Evolutionary conservation across 1,139 yeast genomes (phyloP).

Genomic region (Nematodospora anomalae): DNA sequence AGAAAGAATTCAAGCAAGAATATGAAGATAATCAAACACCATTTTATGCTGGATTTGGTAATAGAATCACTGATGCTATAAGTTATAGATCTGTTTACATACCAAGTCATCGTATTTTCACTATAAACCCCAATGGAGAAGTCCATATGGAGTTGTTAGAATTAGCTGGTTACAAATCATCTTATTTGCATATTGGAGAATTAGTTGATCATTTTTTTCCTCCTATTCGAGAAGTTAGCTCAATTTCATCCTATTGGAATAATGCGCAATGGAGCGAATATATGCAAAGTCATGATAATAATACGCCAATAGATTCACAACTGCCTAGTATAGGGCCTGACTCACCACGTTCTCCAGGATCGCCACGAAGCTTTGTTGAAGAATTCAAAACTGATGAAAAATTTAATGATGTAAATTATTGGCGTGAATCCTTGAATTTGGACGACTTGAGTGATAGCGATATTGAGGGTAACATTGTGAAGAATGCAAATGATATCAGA

Average conservation of each 20-base stretch:
- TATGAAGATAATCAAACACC: conserved; percentile 56
- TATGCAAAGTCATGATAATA: conserved; percentile 18
- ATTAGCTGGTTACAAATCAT: conserved; percentile 86
- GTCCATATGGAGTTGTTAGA: conserved; percentile 96
- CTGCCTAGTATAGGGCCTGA: conserved; percentile 9
- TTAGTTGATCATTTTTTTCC: conserved; percentile 98
- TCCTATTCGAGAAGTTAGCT: conserved; percentile 55
- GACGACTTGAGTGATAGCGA: conserved; percentile 51
- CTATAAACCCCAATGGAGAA: conserved; percentile 95
- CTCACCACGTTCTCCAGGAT: conserved; percentile 26
- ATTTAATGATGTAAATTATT: conserved; percentile 83
- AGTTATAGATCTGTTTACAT: conserved; percentile 93
- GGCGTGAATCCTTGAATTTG: conserved; percentile 83
- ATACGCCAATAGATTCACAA: conserved; percentile 7
- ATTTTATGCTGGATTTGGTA: conserved; percentile 97
- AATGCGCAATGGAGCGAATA: conserved; percentile 38
- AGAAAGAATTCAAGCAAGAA: conserved; percentile 13
- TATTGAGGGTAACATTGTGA: conserved; percentile 6
- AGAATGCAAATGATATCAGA: conserved; percentile 2
- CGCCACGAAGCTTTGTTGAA: conserved; percentile 21
- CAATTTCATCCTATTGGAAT: conserved; percentile 40
- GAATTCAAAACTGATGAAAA: conserved; percentile 52
- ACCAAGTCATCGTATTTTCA: conserved; percentile 91
- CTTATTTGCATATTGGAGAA: conserved; percentile 88
- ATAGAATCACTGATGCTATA: conserved; percentile 93